Evolutionary conservation across 352 stramenopile species (phyloP), one percentile per base, ranked within the genome.

Genomic region (Globisporangium rhizosaccharum): DNA sequence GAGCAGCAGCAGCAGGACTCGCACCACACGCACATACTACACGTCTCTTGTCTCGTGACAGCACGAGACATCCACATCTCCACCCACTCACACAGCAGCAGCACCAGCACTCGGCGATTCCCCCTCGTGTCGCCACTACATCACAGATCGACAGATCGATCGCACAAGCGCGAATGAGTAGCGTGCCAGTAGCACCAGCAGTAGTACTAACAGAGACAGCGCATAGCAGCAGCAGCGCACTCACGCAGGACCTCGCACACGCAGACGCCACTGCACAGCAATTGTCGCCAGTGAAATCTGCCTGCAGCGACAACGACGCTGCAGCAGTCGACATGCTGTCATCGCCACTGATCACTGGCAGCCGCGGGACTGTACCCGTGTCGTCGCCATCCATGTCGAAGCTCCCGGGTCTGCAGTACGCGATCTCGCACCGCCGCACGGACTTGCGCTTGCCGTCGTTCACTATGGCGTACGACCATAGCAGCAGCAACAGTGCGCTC

Each of bases 361-460:
- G 71, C 23, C 49, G 52, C 41, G 65, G 53, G 28, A 41, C 67
- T 12, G 44, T 56, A 39, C 66, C 67, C 26, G 70, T 75, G 26
- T 63, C 68, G 26, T 85, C 77, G 53, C 73, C 76, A 10, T 67
- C 73, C 14, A 56, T 72, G 37, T 66, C 72, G 26, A 86, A 81
- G 66, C 75, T 91, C 7, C 79, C 81, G 3, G 79, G 71, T 1
- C 75, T 91, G 14, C 75, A 87, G 37, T 85, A 79, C 60, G 79
- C 81, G 46, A 88, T 91, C 57, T 70, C 73, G 10, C 70, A 77
- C 30, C 73, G 74, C 50, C 45, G 59, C 1, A 50, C 65, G 3
- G 76, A 85, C 49, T 62, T 87, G 51, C 76, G 72, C 1, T 61
- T 88, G 20, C 79, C 81, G 23, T 72, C 79, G 28, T 79, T 87